A percentile compares a stretch with the other conserved stretches of the same genome.
These are phyloP conservation scores for Phytophthora podocarpi DNA, from an alignment of 352 stramenopile genomes.

Conservation along the genomic window DNA sequence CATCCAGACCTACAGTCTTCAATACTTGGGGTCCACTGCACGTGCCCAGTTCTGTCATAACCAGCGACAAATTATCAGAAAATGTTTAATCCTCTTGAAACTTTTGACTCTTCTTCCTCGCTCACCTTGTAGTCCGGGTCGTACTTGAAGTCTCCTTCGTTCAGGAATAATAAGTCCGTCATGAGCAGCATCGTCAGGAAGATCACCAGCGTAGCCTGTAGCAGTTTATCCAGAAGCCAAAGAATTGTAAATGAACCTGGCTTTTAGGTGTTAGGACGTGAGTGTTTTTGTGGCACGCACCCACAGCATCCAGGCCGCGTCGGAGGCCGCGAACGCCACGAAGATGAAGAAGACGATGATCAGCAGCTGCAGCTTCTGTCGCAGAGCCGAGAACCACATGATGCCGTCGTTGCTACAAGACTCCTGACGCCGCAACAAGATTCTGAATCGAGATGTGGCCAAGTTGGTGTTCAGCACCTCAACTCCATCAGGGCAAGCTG, in stretches of 20 bases:
- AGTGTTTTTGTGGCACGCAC: slow-evolving; percentile 43
- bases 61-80: slow-evolving; percentile 12
- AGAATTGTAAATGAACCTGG: slow-evolving; percentile 3
- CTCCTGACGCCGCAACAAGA: too few relatives aligned
- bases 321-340: slow-evolving; percentile 72
- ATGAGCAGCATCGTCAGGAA: slow-evolving; percentile 78
- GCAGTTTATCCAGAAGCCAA: too few relatives aligned
- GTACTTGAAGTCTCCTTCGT: slow-evolving; percentile 77
- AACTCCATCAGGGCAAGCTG: too few relatives aligned
- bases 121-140: slow-evolving; percentile 86
- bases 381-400: slow-evolving; percentile 81
- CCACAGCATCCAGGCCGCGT: slow-evolving; percentile 84
- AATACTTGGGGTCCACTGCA: slow-evolving; percentile 81
- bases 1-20: slow-evolving; percentile 1
- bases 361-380: slow-evolving; percentile 82
- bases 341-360: slow-evolving; percentile 87
- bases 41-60: slow-evolving; percentile 71
- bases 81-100: background rate
- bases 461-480: too few relatives aligned
- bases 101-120: background rate
- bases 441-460: too few relatives aligned
- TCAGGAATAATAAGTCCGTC: slow-evolving; percentile 76
- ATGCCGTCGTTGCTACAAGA: slow-evolving; percentile 6
- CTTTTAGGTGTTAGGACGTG: background rate
- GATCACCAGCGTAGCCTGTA: slow-evolving; percentile 74